phyloP scores from a whole-genome alignment of 495 filamentous ascomycete species.

The Aspergillus homomorphus region DNA sequence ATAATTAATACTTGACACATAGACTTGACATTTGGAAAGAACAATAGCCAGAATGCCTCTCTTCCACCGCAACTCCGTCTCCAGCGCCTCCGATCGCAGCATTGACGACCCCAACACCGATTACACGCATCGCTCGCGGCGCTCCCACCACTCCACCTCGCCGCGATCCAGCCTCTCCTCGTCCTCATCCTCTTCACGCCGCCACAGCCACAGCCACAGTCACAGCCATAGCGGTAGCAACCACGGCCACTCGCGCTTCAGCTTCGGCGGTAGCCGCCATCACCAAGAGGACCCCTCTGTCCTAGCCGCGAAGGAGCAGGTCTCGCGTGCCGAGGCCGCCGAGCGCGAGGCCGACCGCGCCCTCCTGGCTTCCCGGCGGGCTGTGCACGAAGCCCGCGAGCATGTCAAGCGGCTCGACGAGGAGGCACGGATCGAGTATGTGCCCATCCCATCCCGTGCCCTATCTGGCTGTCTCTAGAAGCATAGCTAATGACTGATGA shows the following conservation, averaged over 20 bases:
- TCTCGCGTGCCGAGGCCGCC: constrained; percentile 55
- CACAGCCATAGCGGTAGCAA: constrained; percentile 18
- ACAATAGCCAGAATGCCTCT: constrained; percentile 24
- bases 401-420: constrained; percentile 60
- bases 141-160: constrained; percentile 14
- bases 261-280: neutral
- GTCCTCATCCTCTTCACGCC: neutral
- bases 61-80: constrained; percentile 27
- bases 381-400: constrained; percentile 58
- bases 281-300: constrained; percentile 57
- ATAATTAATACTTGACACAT: no score
- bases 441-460: neutral
- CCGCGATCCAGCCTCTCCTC: constrained; percentile 12
- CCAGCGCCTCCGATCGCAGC: constrained; percentile 20
- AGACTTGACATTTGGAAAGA: neutral
- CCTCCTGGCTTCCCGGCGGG: constrained; percentile 50
- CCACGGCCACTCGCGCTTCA: constrained; percentile 39
- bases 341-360: constrained; percentile 63
- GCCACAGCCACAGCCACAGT: constrained; percentile 25
- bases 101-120: constrained; percentile 16
- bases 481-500: neutral
- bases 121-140: constrained; percentile 15
- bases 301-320: constrained; percentile 52
- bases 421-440: constrained; percentile 60
- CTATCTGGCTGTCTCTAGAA: neutral